Base-by-base conservation (phyloP, 169 alveolate species). In the Plasmodium vivax region DNA sequence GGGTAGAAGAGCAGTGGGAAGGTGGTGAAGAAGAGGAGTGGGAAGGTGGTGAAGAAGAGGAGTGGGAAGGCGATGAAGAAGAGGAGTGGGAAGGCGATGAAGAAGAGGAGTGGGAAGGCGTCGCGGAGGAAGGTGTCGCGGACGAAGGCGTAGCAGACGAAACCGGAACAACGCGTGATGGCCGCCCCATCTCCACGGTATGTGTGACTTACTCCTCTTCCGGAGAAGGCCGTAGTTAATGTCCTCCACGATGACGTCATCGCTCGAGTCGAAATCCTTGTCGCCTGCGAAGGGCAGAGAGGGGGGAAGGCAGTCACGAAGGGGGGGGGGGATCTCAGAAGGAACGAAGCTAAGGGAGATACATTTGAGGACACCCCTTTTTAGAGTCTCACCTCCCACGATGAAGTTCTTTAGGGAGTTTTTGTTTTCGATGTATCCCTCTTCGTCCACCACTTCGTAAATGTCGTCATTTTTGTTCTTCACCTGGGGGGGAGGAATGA, bases 361-460 rank as follows among this genome's bases (percentile, higher is more conserved):
- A 51, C 4, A 16, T 51, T 16, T 14, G 23, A 14, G 7, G 62
- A 3, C 23, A 12, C 23, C 19, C 62, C 62, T 16, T 14, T 14
- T 16, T 81, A 2, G 41, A 83, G 58, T n/a, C 45, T 38, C 62
- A 68, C 95, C 95, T 32, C 95, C 95, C 4, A 91, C 95, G 12
- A 91, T 91, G 84, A 91, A 91, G 36, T 72, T 14, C 41, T 91
- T 81, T 16, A 91, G n/a, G 5, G 92, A 82, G 10, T 82, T 91
- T 27, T 81, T 91, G 84, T 91, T 91, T 82, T 91, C 84, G 5
- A 91, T 27, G 36, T 91, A 91, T 34, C 92, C 95, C 23, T 91
- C 95, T 72, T 91, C 95, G 56, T 91, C 95, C 30, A 91, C 92
- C 38, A 91, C 92, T 82, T 80, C 85, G 45, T 91, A 91, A 38